Evolutionary conservation across 106 monocot genomes (phyloP).

Genomic region (Platanthera zijinensis): DNA sequence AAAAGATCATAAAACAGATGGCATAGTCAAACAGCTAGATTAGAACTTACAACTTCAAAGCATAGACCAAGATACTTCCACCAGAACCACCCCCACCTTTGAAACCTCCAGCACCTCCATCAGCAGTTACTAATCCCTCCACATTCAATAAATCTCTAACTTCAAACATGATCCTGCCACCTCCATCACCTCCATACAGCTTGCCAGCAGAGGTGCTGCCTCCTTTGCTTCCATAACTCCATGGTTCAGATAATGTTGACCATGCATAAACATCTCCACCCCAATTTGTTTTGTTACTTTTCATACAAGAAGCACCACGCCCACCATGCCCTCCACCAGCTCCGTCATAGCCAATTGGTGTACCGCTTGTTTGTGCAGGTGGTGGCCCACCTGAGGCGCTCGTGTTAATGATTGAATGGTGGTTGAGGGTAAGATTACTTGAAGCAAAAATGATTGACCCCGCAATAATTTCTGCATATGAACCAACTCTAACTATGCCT

Average conservation of each 20-base stretch:
- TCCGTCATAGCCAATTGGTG: slow-evolving; percentile 62
- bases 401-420: slow-evolving; percentile 58
- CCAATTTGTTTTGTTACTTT: slow-evolving; percentile 80
- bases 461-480: slow-evolving; percentile 45
- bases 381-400: slow-evolving; percentile 61
- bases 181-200: slow-evolving; percentile 73
- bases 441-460: slow-evolving; percentile 62
- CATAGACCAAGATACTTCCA: slow-evolving; percentile 72
- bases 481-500: slow-evolving; percentile 49
- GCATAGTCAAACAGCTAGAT: background rate
- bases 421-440: slow-evolving; percentile 37
- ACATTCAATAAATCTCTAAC: slow-evolving; percentile 37
- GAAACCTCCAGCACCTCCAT: slow-evolving; percentile 70
- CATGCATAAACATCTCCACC: slow-evolving; percentile 97
- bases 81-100: slow-evolving; percentile 88
- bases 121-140: slow-evolving; percentile 61
- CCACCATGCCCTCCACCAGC: slow-evolving; percentile 95
- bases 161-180: slow-evolving; percentile 60
- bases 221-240: slow-evolving; percentile 94
- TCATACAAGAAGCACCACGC: slow-evolving; percentile 82
- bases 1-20: background rate
- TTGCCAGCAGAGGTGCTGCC: slow-evolving; percentile 52
- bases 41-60: slow-evolving; percentile 70
- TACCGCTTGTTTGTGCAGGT: slow-evolving; percentile 88
- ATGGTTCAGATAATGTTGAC: slow-evolving; percentile 76